Percentiles rank a stretch among this genome's conserved stretches.
These are phyloP conservation scores for Heliamphora ciliata DNA, from an alignment of 179 eudicot genomes.

Conservation along the genomic window DNA sequence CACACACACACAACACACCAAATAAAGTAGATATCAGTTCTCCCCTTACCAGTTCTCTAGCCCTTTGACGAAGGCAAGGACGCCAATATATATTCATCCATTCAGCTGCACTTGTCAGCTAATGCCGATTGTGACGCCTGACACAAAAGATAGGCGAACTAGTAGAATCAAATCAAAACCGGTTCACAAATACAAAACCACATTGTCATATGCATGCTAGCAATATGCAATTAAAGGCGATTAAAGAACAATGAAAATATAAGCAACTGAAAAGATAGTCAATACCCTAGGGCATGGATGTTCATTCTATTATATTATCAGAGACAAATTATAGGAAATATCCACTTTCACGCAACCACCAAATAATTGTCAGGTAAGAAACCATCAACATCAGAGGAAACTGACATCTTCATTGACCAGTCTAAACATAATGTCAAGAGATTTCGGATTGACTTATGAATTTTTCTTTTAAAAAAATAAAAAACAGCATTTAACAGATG, in stretches of 20 bases:
- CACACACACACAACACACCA: neutral
- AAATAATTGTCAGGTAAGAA: neutral
- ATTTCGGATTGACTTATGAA: neutral
- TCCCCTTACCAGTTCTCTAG: neutral
- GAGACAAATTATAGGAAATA: too few species aligned
- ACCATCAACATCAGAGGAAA: neutral
- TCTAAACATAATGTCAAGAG: neutral
- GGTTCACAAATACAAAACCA: neutral
- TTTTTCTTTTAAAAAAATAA: neutral
- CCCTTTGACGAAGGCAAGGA: neutral
- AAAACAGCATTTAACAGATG: neutral
- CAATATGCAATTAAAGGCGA: neutral
- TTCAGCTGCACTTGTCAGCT: slow-evolving; percentile 8
- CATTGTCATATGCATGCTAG: neutral
- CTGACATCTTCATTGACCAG: neutral
- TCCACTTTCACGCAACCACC: neutral
- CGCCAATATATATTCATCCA: neutral
- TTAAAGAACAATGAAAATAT: neutral
- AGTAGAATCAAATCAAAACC: neutral
- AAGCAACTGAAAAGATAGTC: neutral
- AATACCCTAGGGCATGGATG: neutral
- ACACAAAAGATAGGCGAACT: neutral
- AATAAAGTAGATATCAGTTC: neutral
- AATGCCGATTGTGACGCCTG: slow-evolving; percentile 20
- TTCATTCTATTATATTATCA: neutral